phyloP scores from a whole-genome alignment of 2,329 filamentous ascomycete species.

The Zarea fungicola region DNA sequence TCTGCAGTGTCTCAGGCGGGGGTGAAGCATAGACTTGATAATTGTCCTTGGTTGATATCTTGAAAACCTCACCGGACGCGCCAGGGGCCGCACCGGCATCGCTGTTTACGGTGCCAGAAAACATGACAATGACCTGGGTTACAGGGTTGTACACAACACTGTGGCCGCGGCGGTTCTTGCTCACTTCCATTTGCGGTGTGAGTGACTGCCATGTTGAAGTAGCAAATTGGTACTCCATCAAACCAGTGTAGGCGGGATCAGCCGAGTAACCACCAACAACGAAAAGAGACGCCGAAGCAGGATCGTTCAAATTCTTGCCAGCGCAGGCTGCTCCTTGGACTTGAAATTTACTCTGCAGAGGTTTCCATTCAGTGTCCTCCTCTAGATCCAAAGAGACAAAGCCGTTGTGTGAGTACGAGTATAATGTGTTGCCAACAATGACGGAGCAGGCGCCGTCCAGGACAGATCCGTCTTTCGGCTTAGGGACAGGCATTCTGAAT shows the following conservation, averaged over 20 bases:
- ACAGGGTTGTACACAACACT: slow-evolving; percentile 68
- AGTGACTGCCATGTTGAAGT: slow-evolving; percentile 50
- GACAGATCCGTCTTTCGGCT: slow-evolving; percentile 53
- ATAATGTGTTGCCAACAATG: slow-evolving; percentile 75
- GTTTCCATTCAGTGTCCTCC: slow-evolving; percentile 66
- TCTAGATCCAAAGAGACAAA: slow-evolving; percentile 70
- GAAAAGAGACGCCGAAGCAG: slow-evolving; percentile 61
- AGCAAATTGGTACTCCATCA: slow-evolving; percentile 62
- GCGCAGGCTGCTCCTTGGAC: slow-evolving; percentile 77
- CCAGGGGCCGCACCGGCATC: slow-evolving; percentile 42
- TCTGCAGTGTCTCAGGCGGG: too few species aligned
- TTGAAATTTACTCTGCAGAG: slow-evolving; percentile 58
- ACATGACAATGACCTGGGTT: slow-evolving; percentile 70
- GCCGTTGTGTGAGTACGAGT: slow-evolving; percentile 69
- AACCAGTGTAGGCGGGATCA: slow-evolving; percentile 58
- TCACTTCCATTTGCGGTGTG: slow-evolving; percentile 40
- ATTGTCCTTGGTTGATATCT: too few species aligned
- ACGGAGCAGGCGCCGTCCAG: slow-evolving; percentile 77
- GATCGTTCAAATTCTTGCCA: slow-evolving; percentile 56
- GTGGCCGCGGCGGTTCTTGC: slow-evolving; percentile 69
- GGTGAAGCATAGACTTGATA: too few species aligned
- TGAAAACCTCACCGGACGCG: slow-evolving; percentile 69
- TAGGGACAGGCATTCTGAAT: slow-evolving; percentile 61
- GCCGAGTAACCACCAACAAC: slow-evolving; percentile 67
- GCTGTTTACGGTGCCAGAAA: slow-evolving; percentile 67